Conservation (phyloP, 2,329 filamentous ascomycete species). For the Penicillium hordei region DNA sequence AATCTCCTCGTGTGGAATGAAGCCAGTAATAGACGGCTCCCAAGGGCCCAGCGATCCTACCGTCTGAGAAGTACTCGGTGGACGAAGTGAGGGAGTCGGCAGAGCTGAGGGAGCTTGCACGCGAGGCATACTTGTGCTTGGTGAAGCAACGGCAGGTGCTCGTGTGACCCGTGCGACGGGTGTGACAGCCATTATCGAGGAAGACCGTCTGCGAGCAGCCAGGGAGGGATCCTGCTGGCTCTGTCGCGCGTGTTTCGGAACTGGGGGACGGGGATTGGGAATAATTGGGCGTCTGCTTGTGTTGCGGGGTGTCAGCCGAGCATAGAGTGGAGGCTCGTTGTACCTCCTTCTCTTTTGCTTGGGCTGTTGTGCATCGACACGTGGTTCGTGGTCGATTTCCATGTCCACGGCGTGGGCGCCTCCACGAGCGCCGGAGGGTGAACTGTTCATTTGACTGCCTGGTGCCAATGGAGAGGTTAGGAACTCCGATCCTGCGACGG, state of each 20-base stretch:
- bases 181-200: constrained; percentile 16
- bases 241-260: constrained; percentile 35
- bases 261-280: constrained; percentile 35
- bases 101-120: constrained; percentile 15
- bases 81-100: constrained; percentile 6
- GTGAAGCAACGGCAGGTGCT: constrained; percentile 18
- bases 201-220: constrained; percentile 24
- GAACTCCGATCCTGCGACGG: constrained; percentile 18
- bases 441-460: constrained; percentile 30
- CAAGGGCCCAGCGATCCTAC: constrained; percentile 42
- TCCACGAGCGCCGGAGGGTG: constrained; percentile 25
- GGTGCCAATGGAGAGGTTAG: constrained; percentile 16
- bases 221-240: constrained; percentile 21
- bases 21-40: constrained; percentile 65
- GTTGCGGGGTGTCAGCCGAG: constrained; percentile 45
- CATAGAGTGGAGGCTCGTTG: constrained; percentile 55
- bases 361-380: constrained; percentile 38
- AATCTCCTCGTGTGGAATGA: constrained; percentile 71
- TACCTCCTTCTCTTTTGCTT: constrained; percentile 53
- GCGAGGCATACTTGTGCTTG: constrained; percentile 33
- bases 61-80: constrained; percentile 6
- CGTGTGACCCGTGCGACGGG: constrained; percentile 16
- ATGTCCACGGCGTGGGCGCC: constrained; percentile 26
- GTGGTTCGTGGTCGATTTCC: constrained; percentile 25
- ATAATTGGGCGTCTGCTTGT: constrained; percentile 45